Evolutionary conservation across 2,329 filamentous ascomycete genomes (phyloP), one percentile per base, ranked within the genome.

Genomic region (Trichoderma breve): DNA sequence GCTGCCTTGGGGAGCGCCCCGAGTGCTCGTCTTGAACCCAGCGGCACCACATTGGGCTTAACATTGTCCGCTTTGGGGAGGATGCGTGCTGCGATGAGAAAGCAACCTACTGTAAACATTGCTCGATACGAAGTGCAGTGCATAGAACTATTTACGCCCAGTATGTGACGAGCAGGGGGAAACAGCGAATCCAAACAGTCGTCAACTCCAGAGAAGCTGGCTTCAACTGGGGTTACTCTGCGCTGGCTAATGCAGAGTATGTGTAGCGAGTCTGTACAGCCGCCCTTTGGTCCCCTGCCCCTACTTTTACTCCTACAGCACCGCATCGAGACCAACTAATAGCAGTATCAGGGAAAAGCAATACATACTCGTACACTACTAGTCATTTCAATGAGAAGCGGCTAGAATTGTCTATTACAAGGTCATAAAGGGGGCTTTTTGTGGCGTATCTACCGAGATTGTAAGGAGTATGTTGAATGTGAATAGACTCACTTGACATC

Each of bases 51-150:
- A 36, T 71, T 30, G 47, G 61, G 68, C 65, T 68, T 21, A 60
- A 68, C 58, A 47, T 32, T 51, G 18, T 60, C 55, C 65, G n/a
- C n/a, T 51, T 60, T 32, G 26, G 36, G 65, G 39, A 15, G 32
- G 28, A 60, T 47, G 12, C 9, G 26, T 51, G 53, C 55, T 26
- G 39, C 47, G 9, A 28, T 7, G 65, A 68, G 28, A 39, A 21
- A 15, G 7, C 34, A 32, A 36, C 34, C 34, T 36, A 36, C 34
- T 36, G 34, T 36, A 36, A 47, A 43, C 53, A 47, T 18, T 47
- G 34, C 43, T 43, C 36, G 34, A 68, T 68, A 68, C 65, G 65
- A 68, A 68, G 34, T 60, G 65, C 55, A 60, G 34, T 60, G 65
- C 55, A 60, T 47, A 60, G 11, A 8, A 58, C 55, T 68, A 58